Conservation (phyloP, 768 basidiomycete genomes). For the Boletus vinaceobasis region DNA sequence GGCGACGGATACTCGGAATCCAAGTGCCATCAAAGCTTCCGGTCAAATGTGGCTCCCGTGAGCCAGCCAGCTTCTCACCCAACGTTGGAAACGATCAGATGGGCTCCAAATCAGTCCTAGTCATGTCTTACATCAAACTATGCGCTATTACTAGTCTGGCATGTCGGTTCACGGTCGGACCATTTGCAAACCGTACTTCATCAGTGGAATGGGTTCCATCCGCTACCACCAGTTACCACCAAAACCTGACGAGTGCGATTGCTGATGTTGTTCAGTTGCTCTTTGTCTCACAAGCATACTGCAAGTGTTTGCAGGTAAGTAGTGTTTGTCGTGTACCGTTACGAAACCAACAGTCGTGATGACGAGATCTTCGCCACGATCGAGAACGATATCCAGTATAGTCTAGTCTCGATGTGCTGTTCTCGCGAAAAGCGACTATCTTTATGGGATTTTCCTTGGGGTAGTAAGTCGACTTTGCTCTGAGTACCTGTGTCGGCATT, state of each 20-base stretch:
- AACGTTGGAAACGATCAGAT: neutral
- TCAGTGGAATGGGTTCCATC: too few species aligned
- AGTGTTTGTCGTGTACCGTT: neutral
- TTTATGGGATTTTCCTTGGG: neutral
- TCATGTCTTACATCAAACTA: neutral
- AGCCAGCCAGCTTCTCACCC: neutral
- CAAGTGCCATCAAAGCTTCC: neutral
- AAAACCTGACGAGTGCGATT: too few species aligned
- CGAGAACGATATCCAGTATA: neutral
- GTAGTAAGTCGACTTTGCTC: neutral
- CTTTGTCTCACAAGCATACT: neutral
- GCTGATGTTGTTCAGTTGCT: too few species aligned
- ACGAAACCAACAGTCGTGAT: neutral
- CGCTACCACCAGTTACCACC: too few species aligned
- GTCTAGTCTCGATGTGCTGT: neutral
- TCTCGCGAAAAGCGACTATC: neutral
- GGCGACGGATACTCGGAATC: neutral
- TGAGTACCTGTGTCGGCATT: neutral
- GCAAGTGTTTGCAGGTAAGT: neutral
- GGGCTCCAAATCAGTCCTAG: too few species aligned
- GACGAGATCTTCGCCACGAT: neutral
- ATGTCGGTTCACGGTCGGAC: neutral
- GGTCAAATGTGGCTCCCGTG: neutral
- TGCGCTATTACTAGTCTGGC: too few species aligned
- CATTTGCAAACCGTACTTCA: neutral